These are phyloP conservation scores for Vanrija pseudolonga DNA, from an alignment of 1,284 basidiomycete genomes.

Conservation along the genomic window DNA sequence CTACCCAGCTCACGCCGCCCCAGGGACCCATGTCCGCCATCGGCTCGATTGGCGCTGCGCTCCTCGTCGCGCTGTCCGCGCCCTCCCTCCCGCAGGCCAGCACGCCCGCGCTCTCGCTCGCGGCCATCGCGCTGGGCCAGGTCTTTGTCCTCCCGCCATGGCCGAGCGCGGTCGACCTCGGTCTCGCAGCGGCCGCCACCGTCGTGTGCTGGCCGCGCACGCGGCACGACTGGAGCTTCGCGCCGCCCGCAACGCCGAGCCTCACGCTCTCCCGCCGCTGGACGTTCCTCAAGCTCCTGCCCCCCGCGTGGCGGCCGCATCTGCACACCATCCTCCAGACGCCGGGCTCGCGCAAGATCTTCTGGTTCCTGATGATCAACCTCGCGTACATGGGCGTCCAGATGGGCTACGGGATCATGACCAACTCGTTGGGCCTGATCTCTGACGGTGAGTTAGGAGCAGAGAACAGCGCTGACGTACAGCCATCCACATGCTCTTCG, in stretches of 20 bases:
- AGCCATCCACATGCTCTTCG: constrained; percentile 99
- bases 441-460: constrained; percentile 71
- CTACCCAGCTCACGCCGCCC: no score
- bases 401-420: constrained; percentile 95
- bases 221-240: constrained; percentile 14
- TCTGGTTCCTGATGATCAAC: constrained; percentile 94
- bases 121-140: constrained; percentile 28
- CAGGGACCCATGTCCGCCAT: neutral
- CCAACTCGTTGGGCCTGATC: constrained; percentile 92
- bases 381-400: constrained; percentile 94
- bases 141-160: constrained; percentile 36
- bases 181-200: constrained; percentile 21
- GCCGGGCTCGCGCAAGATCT: constrained; percentile 89
- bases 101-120: constrained; percentile 4
- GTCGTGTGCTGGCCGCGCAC: constrained; percentile 7
- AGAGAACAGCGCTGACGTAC: neutral
- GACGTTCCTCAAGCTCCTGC: constrained; percentile 21
- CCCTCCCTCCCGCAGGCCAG: constrained; percentile 23
- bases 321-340: constrained; percentile 85
- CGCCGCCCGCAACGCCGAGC: neutral
- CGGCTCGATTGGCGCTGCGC: neutral
- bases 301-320: constrained; percentile 58
- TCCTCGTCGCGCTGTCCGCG: constrained; percentile 19
- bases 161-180: constrained; percentile 22
- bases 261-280: constrained; percentile 18